Evolutionary conservation across 495 filamentous ascomycete species (phyloP), one percentile per base, ranked within the genome.

Genomic region (Aspergillus cavernicola): DNA sequence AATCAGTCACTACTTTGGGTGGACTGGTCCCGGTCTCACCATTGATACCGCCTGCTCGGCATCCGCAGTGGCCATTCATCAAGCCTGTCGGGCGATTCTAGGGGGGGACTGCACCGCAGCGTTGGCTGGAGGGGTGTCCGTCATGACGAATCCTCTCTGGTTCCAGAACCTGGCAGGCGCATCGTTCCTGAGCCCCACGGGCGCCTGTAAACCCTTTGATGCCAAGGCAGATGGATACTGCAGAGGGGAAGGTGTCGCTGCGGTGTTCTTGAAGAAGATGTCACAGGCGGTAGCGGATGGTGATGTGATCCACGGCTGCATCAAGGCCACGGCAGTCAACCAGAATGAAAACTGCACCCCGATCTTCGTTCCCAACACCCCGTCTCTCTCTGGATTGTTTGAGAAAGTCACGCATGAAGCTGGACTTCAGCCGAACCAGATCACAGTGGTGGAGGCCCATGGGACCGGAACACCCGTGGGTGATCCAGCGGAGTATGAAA

Each of bases 171-270:
- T 74, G 2, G 53, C 52, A 11, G 70, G 28, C 0, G 69, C 52
- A 1, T 53, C 44, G 0, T 76, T 77, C 50, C 33, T 76, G 0
- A 75, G 65, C 46, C 60, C 63, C 0, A 74, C 68, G 0, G 75
- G 75, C 0, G 54, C 60, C 5, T 88, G 85, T 61, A 87, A 88
- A 42, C 78, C 86, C 0, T 89, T 89, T 51, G 85, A 88, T 59
- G 75, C 80, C 39, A 68, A 73, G 3, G 85, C 85, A 5, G 80
- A 89, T 58, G 87, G 87, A 0, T 91, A 89, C 67, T 88, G 85
- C 58, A 76, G 87, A 33, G 85, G 75, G 0, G 87, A 90, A 49
- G 81, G 72, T 23, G 75, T 77, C 35, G 86, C 72, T 0, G 74
- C 75, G 4, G 79, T 91, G 12, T 70, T 85, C 19, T 69, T 91